Base-by-base conservation (phyloP, 164 flowering plant genomes). In the Vitis riparia region DNA sequence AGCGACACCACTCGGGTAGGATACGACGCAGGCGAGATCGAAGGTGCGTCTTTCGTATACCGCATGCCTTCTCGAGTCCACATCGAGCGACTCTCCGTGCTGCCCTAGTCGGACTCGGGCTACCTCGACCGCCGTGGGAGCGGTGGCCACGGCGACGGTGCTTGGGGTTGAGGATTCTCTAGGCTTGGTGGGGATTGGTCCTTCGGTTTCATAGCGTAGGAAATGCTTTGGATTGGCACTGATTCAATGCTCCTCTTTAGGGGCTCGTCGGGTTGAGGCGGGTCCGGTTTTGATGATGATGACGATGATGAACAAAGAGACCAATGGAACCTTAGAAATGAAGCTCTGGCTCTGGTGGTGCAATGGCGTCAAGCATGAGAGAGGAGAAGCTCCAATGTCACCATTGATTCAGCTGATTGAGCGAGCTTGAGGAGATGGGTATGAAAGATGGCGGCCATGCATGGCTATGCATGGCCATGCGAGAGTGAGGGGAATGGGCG, bases 61-160 rank as follows among this genome's bases (percentile, higher is more conserved):
- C 98, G 83, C 32, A 82, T 51, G 49, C 91, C 97, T 65, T 89
- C 94, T 32, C 91, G 76, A 8, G 87, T 85, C 91, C 88, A 91
- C 11, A 37, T 10, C 32, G 76, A 1, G 44, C 75, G 80, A 52
- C 70, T 9, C 51, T 80, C 85, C 30, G 44, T 67, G 9, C 51
- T 59, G 61, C 57, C 8, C 68, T 50, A 44, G 37, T 51, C 5
- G 55, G 70, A 30, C 19, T 47, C 44, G 11, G 74, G 57, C n/a
- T 52, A 63, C n/a, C n/a, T 14, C 14, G 69, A 17, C 17, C 61
- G 67, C 15, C 15, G 55, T 8, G 14, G 48, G 11, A 56, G 68
- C n/a, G 50, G 47, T 27, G 63, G 63, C 19, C 1, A 1, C 19
- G 19, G 19, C 19, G 19, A 17, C 19, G 19, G 19, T 17, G 19